phyloP scores from a whole-genome alignment of 2,329 filamentous ascomycete genomes.

The Penicillium italicum region DNA sequence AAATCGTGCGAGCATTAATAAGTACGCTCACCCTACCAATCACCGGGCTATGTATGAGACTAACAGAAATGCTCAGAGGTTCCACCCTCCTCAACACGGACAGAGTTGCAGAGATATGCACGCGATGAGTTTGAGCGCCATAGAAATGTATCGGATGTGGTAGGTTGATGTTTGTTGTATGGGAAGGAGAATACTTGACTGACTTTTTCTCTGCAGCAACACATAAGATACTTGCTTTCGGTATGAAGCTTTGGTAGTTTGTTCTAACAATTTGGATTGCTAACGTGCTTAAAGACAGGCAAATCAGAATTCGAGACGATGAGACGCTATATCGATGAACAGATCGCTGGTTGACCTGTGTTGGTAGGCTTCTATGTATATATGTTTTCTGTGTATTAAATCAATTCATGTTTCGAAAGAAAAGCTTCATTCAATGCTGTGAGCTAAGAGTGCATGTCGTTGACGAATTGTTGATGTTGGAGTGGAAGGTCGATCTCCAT shows the following conservation, averaged over 20 bases:
- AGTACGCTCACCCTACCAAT: slow-evolving; percentile 24
- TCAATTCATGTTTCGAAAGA: neutral
- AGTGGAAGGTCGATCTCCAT: neutral
- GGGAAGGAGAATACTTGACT: neutral
- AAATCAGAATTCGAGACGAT: slow-evolving; percentile 48
- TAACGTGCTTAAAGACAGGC: slow-evolving; percentile 35
- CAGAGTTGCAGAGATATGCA: slow-evolving; percentile 43
- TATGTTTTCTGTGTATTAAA: neutral
- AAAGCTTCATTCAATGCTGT: neutral
- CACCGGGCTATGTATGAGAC: neutral
- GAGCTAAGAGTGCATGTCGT: neutral
- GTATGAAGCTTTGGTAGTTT: slow-evolving; percentile 22
- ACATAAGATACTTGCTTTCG: slow-evolving; percentile 47
- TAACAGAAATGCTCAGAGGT: slow-evolving; percentile 29
- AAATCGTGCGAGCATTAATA: slow-evolving; percentile 41
- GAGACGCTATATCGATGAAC: slow-evolving; percentile 47
- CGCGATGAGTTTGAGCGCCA: slow-evolving; percentile 45
- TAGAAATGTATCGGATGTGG: slow-evolving; percentile 42
- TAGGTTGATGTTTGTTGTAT: slow-evolving; percentile 21
- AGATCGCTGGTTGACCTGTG: slow-evolving; percentile 28
- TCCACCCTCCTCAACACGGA: slow-evolving; percentile 39
- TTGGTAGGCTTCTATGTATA: neutral
- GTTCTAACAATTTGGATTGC: neutral
- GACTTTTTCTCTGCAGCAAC: slow-evolving; percentile 25
- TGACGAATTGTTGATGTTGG: neutral